Evolutionary conservation across 139 green algal species (phyloP).

Genomic region (Chlorella vulgaris): DNA sequence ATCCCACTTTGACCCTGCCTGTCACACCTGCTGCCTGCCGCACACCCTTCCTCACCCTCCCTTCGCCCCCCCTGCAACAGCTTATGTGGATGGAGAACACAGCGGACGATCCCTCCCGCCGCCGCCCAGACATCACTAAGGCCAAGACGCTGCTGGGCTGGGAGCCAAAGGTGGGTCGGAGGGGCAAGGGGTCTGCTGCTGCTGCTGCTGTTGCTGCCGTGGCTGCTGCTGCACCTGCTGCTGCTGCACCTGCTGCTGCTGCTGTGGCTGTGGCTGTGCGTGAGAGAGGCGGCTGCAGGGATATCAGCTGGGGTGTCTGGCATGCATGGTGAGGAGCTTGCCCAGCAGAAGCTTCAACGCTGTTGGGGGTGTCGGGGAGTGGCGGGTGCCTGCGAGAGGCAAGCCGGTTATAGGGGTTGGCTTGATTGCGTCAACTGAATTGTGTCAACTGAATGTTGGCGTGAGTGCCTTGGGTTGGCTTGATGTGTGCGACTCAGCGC

Average conservation of each 20-base stretch:
- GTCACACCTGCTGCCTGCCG: background rate
- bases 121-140: conserved; percentile 88
- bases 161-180: conserved; percentile 85
- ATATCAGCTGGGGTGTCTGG: no score
- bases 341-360: no score
- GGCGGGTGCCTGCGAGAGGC: no score
- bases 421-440: no score
- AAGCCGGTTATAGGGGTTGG: no score
- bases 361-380: no score
- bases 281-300: no score
- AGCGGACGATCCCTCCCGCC: conserved; percentile 89
- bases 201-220: background rate
- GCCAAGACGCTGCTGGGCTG: conserved; percentile 86
- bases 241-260: no score
- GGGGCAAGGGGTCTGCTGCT: background rate
- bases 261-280: no score
- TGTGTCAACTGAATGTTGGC: no score
- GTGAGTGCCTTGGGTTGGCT: no score
- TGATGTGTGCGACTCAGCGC: background rate
- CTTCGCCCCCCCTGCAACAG: conserved; percentile 5
- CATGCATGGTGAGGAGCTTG: no score
- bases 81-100: conserved; percentile 95
- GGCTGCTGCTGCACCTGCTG: background rate
- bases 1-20: background rate
- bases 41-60: background rate